These are phyloP conservation scores for Dendrobium catenatum DNA, from an alignment of 106 monocot genomes.

Conservation along the genomic window DNA sequence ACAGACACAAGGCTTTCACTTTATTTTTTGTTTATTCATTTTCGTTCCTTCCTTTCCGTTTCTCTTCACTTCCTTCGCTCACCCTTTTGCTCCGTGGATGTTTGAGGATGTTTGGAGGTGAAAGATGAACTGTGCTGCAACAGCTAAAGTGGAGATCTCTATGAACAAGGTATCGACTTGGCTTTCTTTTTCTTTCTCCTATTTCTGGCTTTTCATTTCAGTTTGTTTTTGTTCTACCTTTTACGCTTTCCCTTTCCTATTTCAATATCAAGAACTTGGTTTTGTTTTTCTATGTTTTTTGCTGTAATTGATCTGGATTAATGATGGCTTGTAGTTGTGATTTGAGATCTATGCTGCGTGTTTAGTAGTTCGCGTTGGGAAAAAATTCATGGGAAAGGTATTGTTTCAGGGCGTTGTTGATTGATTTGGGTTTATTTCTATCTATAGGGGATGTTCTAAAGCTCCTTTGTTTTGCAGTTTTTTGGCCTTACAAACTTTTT, in stretches of 20 bases:
- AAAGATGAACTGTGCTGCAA: not conserved
- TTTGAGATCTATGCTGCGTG: not conserved
- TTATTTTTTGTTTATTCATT: not conserved
- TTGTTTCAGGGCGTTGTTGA: not conserved
- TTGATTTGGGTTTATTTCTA: not conserved
- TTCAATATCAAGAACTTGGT: not conserved
- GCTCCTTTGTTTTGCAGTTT: not conserved
- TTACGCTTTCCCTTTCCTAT: not conserved
- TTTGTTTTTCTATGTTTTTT: not conserved
- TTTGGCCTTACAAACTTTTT: not conserved
- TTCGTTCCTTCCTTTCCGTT: not conserved
- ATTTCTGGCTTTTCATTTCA: not conserved
- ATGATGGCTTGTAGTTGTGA: not conserved
- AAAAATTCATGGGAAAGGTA: not conserved
- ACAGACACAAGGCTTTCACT: not conserved
- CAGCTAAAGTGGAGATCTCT: not conserved
- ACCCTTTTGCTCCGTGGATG: not conserved
- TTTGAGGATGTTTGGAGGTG: not conserved
- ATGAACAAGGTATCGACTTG: not conserved
- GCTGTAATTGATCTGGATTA: not conserved
- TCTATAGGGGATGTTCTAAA: not conserved
- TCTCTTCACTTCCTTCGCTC: not conserved
- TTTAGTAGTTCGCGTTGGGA: not conserved
- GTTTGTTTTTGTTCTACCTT: not conserved
- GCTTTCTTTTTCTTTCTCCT: not conserved